phyloP scores from a whole-genome alignment of 73 alveolate species.

The Paramecium bursaria region DNA sequence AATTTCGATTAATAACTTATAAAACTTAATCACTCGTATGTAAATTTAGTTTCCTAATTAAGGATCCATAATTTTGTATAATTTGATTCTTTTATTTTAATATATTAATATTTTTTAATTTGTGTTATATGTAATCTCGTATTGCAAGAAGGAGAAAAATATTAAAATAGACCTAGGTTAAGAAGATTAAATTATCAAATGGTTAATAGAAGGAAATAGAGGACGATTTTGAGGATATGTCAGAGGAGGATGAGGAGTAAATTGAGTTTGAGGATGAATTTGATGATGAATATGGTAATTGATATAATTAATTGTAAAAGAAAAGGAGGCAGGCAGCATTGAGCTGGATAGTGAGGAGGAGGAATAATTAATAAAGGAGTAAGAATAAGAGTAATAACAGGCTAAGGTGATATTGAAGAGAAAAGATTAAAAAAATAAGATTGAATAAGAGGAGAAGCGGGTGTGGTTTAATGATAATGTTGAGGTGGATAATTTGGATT shows the following conservation, averaged over 20 bases:
- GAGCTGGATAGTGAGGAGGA: conserved; percentile 71
- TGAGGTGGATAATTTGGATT: conserved; percentile 83
- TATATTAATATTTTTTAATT: too few relatives aligned
- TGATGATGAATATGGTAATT: conserved; percentile 71
- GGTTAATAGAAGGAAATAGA: conserved; percentile 29
- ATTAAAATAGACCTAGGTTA: conserved; percentile 15
- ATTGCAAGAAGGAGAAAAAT: conserved; percentile 25
- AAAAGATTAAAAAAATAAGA: conserved; percentile 33
- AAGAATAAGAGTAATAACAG: conserved; percentile 56
- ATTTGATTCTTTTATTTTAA: too few relatives aligned
- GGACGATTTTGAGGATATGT: conserved; percentile 65
- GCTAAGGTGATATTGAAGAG: conserved; percentile 50
- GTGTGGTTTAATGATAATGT: conserved; percentile 71
- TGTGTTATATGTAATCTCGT: conserved; percentile 55
- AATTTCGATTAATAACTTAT: too few relatives aligned
- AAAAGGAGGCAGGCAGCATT: conserved; percentile 50
- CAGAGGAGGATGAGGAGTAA: conserved; percentile 65
- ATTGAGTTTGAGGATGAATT: conserved; percentile 66
- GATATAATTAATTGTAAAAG: conserved; percentile 31
- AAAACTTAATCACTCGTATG: too few relatives aligned
- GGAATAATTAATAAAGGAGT: conserved; percentile 66
- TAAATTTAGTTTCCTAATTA: too few relatives aligned
- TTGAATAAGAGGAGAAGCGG: conserved; percentile 58
- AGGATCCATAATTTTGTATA: too few relatives aligned
- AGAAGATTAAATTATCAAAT: conserved; percentile 43